Evolutionary conservation across 2,329 filamentous ascomycete genomes (phyloP).

Genomic region (Zalaria obscura): DNA sequence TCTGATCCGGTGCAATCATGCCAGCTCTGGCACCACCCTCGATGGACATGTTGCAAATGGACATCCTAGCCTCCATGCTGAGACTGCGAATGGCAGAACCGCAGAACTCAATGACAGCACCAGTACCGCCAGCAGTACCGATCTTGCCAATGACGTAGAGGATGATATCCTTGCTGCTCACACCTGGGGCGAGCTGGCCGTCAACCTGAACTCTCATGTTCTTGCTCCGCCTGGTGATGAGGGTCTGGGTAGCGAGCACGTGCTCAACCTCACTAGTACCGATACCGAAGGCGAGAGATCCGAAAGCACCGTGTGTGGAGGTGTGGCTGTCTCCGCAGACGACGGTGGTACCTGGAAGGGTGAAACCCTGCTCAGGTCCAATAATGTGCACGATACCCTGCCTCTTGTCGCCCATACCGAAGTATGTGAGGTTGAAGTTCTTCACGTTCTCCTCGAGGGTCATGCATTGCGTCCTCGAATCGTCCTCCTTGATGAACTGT

Average conservation of each 20-base stretch:
- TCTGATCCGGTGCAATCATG: slow-evolving; percentile 92
- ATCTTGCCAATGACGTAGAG: slow-evolving; percentile 87
- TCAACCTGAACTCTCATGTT: slow-evolving; percentile 98
- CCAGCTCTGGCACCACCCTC: slow-evolving; percentile 90
- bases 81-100: slow-evolving; percentile 80
- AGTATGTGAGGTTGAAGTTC: slow-evolving; percentile 92
- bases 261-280: slow-evolving; percentile 98
- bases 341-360: slow-evolving; percentile 87
- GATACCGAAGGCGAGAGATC: slow-evolving; percentile 88
- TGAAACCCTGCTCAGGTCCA: slow-evolving; percentile 96
- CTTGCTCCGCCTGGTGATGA: slow-evolving; percentile 90
- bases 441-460: slow-evolving; percentile 97
- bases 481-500: slow-evolving; percentile 87
- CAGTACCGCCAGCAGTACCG: slow-evolving; percentile 87
- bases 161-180: slow-evolving; percentile 91
- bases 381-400: slow-evolving; percentile 99
- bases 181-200: slow-evolving; percentile 75
- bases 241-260: slow-evolving; percentile 87
- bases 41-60: slow-evolving; percentile 99
- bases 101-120: slow-evolving; percentile 92
- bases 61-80: slow-evolving; percentile 95
- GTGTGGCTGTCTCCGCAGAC: slow-evolving; percentile 98
- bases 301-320: slow-evolving; percentile 94
- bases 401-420: slow-evolving; percentile 87
- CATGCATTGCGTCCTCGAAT: slow-evolving; percentile 84